Conservation (phyloP, 2,329 filamentous ascomycete genomes). For the Sordariomycetes sp. region DNA sequence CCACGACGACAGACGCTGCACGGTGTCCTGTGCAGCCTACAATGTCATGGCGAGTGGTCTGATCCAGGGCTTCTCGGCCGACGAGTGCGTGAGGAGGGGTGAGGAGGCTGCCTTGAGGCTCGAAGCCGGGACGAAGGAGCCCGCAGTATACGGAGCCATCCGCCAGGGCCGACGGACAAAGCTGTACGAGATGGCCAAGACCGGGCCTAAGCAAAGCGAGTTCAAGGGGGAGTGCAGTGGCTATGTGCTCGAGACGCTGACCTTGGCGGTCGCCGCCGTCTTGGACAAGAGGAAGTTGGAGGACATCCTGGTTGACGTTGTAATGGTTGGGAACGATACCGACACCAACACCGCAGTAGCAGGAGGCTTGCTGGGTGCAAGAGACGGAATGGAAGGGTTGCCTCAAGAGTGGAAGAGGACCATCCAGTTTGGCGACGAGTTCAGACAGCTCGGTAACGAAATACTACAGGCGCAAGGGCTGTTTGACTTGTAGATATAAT, state of each 20-base stretch:
- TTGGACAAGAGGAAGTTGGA: conserved; percentile 27
- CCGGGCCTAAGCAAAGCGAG: conserved; percentile 14
- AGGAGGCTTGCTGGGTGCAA: conserved; percentile 33
- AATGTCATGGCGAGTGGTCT: conserved; percentile 25
- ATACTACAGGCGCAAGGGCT: neutral
- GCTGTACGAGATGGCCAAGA: conserved; percentile 17
- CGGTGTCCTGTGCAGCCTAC: conserved; percentile 27
- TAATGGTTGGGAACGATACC: conserved; percentile 32
- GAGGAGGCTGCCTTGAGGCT: conserved; percentile 11
- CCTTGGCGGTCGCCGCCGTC: conserved; percentile 28
- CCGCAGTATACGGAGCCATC: conserved; percentile 16
- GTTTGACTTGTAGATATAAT: too few species aligned
- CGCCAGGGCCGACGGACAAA: conserved; percentile 15
- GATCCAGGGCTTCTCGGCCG: conserved; percentile 12
- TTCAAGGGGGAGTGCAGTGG: conserved; percentile 22
- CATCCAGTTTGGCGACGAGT: conserved; percentile 30
- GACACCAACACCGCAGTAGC: conserved; percentile 38
- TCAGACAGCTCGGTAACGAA: conserved; percentile 11
- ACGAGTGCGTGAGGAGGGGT: conserved; percentile 19
- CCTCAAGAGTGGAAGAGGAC: conserved; percentile 27
- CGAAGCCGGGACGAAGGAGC: conserved; percentile 8
- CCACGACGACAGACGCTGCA: conserved; percentile 25
- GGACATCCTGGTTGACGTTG: conserved; percentile 35
- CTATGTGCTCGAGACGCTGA: conserved; percentile 33
- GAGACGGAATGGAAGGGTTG: conserved; percentile 31